Evolutionary conservation across 2,329 filamentous ascomycete species (phyloP).

Genomic region (Cytospora mali): DNA sequence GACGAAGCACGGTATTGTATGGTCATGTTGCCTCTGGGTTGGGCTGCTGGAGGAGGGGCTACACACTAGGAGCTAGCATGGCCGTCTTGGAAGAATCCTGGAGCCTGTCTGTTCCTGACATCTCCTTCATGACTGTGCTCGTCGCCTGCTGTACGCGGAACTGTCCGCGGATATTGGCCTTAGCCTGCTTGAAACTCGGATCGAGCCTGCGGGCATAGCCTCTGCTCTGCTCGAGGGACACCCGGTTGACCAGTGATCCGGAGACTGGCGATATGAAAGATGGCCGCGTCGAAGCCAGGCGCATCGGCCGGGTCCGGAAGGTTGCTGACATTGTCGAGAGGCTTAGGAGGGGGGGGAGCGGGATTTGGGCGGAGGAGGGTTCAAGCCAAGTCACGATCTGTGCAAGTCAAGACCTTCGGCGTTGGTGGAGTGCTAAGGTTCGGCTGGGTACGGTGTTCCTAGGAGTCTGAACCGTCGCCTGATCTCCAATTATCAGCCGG

Average conservation of each 20-base stretch:
- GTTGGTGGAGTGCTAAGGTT: neutral
- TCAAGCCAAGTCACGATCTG: neutral
- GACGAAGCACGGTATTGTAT: neutral
- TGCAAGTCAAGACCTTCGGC: neutral
- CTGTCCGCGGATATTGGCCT: neutral
- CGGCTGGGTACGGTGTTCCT: neutral
- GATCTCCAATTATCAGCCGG: neutral
- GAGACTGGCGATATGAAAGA: slow-evolving; percentile 1
- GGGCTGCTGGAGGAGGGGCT: too few species aligned
- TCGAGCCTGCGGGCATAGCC: slow-evolving; percentile 6
- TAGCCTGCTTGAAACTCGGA: slow-evolving; percentile 8
- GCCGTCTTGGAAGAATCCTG: neutral
- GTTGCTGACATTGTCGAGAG: slow-evolving; percentile 25
- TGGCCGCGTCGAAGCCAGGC: neutral
- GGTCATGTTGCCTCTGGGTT: neutral
- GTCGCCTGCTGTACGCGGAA: slow-evolving; percentile 19
- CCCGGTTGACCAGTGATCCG: slow-evolving; percentile 4
- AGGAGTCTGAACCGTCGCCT: neutral
- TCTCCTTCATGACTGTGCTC: slow-evolving; percentile 2
- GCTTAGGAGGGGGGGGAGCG: neutral
- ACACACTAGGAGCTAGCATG: slow-evolving; percentile 23
- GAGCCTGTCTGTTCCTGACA: neutral
- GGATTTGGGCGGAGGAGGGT: neutral
- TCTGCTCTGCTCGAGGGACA: slow-evolving; percentile 22
- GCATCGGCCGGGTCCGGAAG: slow-evolving; percentile 28